Conservation (phyloP, 768 basidiomycete species). For the Amylocystis lapponica region DNA sequence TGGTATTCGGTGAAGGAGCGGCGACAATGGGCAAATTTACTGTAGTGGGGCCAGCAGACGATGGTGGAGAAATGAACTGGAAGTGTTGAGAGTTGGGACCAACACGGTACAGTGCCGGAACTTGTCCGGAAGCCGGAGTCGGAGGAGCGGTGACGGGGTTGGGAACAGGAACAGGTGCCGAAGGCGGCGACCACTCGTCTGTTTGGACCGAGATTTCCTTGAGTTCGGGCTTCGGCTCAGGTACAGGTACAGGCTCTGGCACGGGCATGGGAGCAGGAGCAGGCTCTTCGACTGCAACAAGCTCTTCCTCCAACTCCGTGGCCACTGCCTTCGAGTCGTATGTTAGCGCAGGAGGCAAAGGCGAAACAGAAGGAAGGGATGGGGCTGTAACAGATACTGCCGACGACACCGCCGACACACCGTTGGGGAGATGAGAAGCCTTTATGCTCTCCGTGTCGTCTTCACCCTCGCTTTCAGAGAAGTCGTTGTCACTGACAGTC, state of each 20-base stretch:
- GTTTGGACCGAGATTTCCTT: conserved; percentile 80
- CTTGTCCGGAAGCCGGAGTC: conserved; percentile 22
- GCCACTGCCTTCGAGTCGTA: conserved; percentile 48
- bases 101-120: conserved; percentile 47
- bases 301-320: conserved; percentile 16
- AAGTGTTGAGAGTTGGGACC: conserved; percentile 62
- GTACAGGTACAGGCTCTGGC: conserved; percentile 23
- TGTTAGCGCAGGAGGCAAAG: conserved; percentile 26
- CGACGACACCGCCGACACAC: conserved; percentile 26
- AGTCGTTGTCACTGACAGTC: conserved; percentile 65
- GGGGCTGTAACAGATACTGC: conserved; percentile 8
- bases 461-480: conserved; percentile 49
- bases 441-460: conserved; percentile 74
- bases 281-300: conserved; percentile 10
- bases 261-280: conserved; percentile 16
- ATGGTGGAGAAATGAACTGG: conserved; percentile 50
- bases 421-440: conserved; percentile 42
- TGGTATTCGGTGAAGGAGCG: conserved; percentile 34
- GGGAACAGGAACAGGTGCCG: conserved; percentile 30
- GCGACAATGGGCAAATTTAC: conserved; percentile 29
- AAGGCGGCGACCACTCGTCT: conserved; percentile 55
- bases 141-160: conserved; percentile 18
- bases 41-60: conserved; percentile 33
- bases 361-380: conserved; percentile 6
- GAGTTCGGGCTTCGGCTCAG: conserved; percentile 51